A percentile compares a stretch with the other conserved stretches of the same genome.
Evolutionary conservation across 2,329 filamentous ascomycete species (phyloP).

Genomic region (Fonsecaea erecta): DNA sequence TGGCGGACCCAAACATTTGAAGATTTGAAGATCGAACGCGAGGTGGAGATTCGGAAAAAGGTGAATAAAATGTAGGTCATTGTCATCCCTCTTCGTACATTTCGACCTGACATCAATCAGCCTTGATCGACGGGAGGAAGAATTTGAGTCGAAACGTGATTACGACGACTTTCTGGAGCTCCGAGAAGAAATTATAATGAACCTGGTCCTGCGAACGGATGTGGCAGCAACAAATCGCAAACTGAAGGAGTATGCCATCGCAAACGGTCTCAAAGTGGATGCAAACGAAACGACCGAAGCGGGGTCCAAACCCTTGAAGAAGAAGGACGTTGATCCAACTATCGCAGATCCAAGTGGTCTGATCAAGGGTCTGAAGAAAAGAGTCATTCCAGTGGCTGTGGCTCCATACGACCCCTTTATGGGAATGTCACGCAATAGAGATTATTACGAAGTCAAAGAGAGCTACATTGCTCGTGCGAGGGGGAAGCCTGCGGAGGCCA

Average conservation of each 20-base stretch:
- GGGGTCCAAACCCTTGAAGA: conserved; percentile 58
- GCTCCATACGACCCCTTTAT: conserved; percentile 88
- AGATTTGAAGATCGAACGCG: conserved; percentile 84
- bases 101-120: conserved; percentile 53
- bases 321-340: conserved; percentile 27
- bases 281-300: conserved; percentile 71
- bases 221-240: conserved; percentile 65
- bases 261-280: conserved; percentile 68
- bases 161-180: conserved; percentile 96
- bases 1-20: conserved; percentile 90
- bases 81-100: background rate
- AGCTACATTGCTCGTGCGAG: conserved; percentile 75
- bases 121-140: conserved; percentile 87
- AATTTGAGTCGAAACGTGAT: conserved; percentile 81
- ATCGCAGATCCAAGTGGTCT: conserved; percentile 49
- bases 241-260: conserved; percentile 72
- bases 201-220: conserved; percentile 75
- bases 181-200: conserved; percentile 87
- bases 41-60: conserved; percentile 85
- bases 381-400: conserved; percentile 64
- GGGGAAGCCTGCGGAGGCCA: conserved; percentile 65
- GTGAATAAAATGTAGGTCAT: conserved; percentile 64
- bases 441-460: conserved; percentile 71
- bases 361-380: conserved; percentile 79
- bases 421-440: conserved; percentile 69